Evolutionary conservation across 2,329 filamentous ascomycete species (phyloP).

Genomic region (Talaromyces piceae): DNA sequence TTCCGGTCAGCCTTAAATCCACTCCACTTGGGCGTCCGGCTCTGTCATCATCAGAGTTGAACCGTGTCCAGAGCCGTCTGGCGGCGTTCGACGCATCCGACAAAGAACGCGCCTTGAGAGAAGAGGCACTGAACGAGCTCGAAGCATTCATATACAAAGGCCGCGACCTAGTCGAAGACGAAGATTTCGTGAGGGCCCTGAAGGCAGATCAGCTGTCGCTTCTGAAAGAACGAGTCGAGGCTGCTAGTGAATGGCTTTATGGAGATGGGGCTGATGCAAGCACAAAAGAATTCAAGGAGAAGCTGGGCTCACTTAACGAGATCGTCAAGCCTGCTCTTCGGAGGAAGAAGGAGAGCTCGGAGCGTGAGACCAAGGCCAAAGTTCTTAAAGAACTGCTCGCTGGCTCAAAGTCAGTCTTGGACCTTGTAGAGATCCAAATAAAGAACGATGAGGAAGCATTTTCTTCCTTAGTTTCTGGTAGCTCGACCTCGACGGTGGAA

Average conservation of each 20-base stretch:
- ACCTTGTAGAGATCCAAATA: slow-evolving; percentile 63
- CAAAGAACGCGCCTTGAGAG: slow-evolving; percentile 63
- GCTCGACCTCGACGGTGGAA: slow-evolving; percentile 25
- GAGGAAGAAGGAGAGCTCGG: slow-evolving; percentile 63
- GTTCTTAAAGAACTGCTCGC: slow-evolving; percentile 63
- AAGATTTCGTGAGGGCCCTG: slow-evolving; percentile 64
- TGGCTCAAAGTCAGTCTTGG: slow-evolving; percentile 62
- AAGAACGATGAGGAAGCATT: slow-evolving; percentile 60
- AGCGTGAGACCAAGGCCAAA: slow-evolving; percentile 63
- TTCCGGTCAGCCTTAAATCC: slow-evolving; percentile 45
- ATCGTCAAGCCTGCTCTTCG: slow-evolving; percentile 71
- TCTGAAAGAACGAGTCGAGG: slow-evolving; percentile 61
- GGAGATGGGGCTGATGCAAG: slow-evolving; percentile 71
- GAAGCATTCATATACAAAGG: slow-evolving; percentile 87
- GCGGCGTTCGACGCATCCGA: slow-evolving; percentile 83
- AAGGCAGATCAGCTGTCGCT: slow-evolving; percentile 58
- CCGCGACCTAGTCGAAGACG: slow-evolving; percentile 72
- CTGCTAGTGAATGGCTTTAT: slow-evolving; percentile 83
- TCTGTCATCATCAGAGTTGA: slow-evolving; percentile 28
- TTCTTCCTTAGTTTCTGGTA: slow-evolving; percentile 45
- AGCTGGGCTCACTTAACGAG: slow-evolving; percentile 67
- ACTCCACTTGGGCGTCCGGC: slow-evolving; percentile 38
- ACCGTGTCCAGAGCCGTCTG: slow-evolving; percentile 61
- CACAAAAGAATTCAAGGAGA: slow-evolving; percentile 65
- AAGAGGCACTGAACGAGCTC: slow-evolving; percentile 86